Percentiles rank a stretch among this genome's conserved stretches.
Evolutionary conservation across 208 protist genomes (phyloP).

Genomic region (Leishmania major): DNA sequence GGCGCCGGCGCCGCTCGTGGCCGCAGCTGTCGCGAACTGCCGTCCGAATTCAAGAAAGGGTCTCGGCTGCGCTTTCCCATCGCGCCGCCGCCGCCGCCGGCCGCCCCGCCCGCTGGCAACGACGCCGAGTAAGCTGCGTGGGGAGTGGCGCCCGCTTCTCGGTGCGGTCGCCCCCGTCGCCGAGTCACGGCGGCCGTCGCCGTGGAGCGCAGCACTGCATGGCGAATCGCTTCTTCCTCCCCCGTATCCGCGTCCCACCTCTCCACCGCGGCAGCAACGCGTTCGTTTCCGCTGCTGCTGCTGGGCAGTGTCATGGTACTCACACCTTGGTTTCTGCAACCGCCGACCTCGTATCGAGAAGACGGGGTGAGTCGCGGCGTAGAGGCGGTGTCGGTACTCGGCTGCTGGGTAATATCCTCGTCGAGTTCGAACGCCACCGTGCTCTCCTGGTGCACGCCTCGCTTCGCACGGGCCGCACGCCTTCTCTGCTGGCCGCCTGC

Average conservation of each 20-base stretch:
- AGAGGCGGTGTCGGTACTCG: not conserved
- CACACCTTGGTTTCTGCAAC: not conserved
- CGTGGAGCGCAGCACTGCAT: slow-evolving; percentile 37
- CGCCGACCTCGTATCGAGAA: not conserved
- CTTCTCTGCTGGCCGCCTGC: not conserved
- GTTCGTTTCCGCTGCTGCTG: not conserved
- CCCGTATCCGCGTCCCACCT: not conserved
- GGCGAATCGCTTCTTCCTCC: slow-evolving; percentile 36
- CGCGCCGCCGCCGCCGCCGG: no score
- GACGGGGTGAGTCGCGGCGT: slow-evolving; percentile 9
- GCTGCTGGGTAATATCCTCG: not conserved
- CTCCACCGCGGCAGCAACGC: not conserved
- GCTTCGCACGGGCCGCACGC: not conserved
- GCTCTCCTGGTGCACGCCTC: not conserved
- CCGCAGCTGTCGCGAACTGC: not conserved
- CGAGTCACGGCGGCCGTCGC: slow-evolving; percentile 18
- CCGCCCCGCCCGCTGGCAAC: not conserved
- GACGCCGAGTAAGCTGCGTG: not conserved
- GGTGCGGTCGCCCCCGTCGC: slow-evolving; percentile 7
- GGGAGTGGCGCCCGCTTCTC: not conserved
- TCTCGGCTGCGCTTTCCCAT: not conserved
- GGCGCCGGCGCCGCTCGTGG: not conserved
- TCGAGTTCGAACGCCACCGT: not conserved
- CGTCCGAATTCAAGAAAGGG: slow-evolving; percentile 1
- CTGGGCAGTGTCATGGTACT: not conserved